These are phyloP conservation scores for Tranzscheliella williamsii DNA, from an alignment of 1,284 basidiomycete species.

Conservation along the genomic window DNA sequence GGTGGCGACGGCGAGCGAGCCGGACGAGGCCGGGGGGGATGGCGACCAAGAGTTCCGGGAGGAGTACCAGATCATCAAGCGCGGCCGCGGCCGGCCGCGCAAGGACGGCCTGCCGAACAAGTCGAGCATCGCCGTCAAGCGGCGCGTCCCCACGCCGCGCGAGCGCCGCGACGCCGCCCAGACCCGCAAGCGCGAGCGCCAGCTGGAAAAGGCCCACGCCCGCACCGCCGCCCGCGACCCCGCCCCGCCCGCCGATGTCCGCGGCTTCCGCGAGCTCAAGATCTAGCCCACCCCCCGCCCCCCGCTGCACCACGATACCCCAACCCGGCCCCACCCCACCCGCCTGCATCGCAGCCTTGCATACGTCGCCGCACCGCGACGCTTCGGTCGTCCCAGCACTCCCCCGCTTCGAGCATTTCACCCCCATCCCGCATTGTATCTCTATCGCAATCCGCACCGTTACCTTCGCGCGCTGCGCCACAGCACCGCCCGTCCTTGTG, in stretches of 20 bases:
- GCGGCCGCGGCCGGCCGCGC: constrained; percentile 31
- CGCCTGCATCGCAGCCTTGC: no score
- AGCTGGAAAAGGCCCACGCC: constrained; percentile 22
- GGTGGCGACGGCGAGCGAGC: neutral
- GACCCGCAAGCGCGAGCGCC: constrained; percentile 33
- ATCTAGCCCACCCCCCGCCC: no score
- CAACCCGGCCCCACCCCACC: no score
- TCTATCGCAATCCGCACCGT: no score
- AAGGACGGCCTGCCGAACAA: constrained; percentile 43
- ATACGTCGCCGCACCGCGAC: no score
- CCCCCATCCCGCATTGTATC: no score
- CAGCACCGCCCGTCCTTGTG: no score
- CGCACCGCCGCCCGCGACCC: neutral
- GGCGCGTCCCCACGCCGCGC: constrained; percentile 28
- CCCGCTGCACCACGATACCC: no score
- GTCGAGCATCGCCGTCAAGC: constrained; percentile 30
- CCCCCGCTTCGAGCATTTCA: no score
- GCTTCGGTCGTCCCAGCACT: no score
- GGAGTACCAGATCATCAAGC: constrained; percentile 32
- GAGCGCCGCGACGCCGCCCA: constrained; percentile 38
- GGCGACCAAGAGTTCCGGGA: constrained; percentile 1
- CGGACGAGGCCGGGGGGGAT: constrained; percentile 3
- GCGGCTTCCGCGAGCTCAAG: constrained; percentile 48
- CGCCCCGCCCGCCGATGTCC: constrained; percentile 33
- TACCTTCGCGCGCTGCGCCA: no score